Evolutionary conservation across 2,329 filamentous ascomycete genomes (phyloP).

Genomic region (Claviceps arundinis): DNA sequence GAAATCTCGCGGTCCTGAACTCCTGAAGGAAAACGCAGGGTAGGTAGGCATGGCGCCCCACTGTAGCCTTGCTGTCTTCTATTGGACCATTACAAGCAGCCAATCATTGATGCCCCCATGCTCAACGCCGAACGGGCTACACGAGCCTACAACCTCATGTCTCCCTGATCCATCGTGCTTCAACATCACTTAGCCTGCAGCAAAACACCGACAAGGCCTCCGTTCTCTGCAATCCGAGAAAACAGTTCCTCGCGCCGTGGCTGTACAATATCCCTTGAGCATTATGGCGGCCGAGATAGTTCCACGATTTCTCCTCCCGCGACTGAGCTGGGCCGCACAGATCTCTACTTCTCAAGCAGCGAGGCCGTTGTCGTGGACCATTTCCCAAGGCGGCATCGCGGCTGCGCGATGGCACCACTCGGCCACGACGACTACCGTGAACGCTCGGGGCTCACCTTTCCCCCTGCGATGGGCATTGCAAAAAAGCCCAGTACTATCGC

Average conservation of each 20-base stretch:
- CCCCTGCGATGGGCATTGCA: constrained; percentile 2
- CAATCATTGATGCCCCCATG: no score
- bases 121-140: no score
- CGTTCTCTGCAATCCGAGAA: no score
- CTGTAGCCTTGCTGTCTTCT: no score
- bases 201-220: constrained; percentile 10
- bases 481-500: constrained; percentile 15
- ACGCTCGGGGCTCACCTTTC: neutral
- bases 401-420: constrained; percentile 2
- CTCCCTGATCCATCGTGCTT: neutral
- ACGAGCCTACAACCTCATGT: no score
- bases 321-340: constrained; percentile 36
- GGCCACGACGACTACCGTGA: neutral
- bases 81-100: no score
- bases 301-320: constrained; percentile 41
- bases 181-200: neutral
- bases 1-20: no score
- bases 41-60: no score
- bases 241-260: neutral
- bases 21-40: no score
- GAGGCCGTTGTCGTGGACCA: constrained; percentile 11
- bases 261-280: constrained; percentile 2
- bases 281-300: constrained; percentile 25
- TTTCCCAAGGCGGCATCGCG: constrained; percentile 8
- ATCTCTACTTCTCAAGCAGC: constrained; percentile 13